Percentiles rank a stretch among this genome's conserved stretches.
Conservation (phyloP, 352 stramenopile genomes). For the Peronospora belbahrii region DNA sequence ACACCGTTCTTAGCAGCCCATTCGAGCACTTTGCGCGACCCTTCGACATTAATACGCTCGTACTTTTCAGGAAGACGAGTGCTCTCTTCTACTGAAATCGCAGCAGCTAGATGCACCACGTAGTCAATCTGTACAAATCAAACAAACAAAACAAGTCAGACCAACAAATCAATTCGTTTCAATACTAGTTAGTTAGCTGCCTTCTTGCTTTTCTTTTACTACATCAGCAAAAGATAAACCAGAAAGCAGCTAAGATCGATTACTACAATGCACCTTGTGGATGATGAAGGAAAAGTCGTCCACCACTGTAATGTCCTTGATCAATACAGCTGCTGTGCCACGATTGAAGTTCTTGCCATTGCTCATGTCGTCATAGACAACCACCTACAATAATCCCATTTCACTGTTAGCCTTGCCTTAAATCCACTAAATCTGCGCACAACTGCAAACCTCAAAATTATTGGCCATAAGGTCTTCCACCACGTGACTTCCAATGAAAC, state of each 20-base stretch:
- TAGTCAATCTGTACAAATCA: constrained; percentile 70
- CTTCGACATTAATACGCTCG: constrained; percentile 78
- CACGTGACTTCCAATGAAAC: constrained; percentile 83
- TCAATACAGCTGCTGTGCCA: constrained; percentile 52
- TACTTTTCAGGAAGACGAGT: constrained; percentile 82
- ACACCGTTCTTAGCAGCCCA: constrained; percentile 67
- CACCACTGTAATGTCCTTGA: constrained; percentile 81
- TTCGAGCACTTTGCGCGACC: constrained; percentile 73
- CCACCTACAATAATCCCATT: constrained; percentile 35
- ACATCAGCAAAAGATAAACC: neutral
- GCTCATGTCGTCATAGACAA: constrained; percentile 86
- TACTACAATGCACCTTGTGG: constrained; percentile 42
- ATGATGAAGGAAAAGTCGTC: constrained; percentile 75
- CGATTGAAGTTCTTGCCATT: constrained; percentile 85
- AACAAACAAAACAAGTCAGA: constrained; percentile 2
- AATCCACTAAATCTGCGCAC: constrained; percentile 1
- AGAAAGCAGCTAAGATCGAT: neutral
- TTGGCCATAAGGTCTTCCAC: constrained; percentile 73
- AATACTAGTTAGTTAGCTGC: neutral
- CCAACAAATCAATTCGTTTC: neutral
- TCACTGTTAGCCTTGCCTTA: neutral
- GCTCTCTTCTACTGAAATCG: constrained; percentile 82
- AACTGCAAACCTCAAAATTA: constrained; percentile 49
- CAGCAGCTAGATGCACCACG: constrained; percentile 73
- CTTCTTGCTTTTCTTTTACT: neutral